phyloP scores from a whole-genome alignment of 345 rosid genomes.

The Chamaenerion angustifolium region DNA sequence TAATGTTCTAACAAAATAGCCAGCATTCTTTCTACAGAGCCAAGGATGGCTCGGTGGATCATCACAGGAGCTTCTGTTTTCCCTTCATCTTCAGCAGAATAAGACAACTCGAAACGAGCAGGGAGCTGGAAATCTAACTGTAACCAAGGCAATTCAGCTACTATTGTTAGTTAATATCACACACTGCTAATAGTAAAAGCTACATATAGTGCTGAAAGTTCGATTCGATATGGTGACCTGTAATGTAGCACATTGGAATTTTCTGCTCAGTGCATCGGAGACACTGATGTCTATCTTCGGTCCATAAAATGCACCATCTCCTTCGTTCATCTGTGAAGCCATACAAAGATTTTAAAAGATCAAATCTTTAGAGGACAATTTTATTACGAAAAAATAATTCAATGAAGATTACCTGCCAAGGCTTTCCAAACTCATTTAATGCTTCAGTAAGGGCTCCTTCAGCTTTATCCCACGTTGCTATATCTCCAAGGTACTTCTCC shows the following conservation, averaged over 20 bases:
- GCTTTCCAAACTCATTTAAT: slow-evolving; percentile 60
- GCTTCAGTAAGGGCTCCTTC: slow-evolving; percentile 77
- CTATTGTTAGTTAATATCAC: neutral
- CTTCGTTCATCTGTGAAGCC: slow-evolving; percentile 63
- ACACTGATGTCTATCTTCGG: slow-evolving; percentile 97
- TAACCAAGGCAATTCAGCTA: slow-evolving; percentile 12
- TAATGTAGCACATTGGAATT: slow-evolving; percentile 88
- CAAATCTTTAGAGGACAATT: neutral
- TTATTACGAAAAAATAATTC: neutral
- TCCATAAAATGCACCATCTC: slow-evolving; percentile 97
- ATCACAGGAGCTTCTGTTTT: slow-evolving; percentile 73
- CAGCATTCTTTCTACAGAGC: slow-evolving; percentile 94
- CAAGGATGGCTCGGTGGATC: slow-evolving; percentile 91
- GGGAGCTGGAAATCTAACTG: slow-evolving; percentile 99
- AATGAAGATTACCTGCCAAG: slow-evolving; percentile 50
- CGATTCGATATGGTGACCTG: slow-evolving; percentile 38
- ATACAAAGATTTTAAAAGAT: neutral
- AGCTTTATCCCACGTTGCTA: slow-evolving; percentile 81
- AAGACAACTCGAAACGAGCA: slow-evolving; percentile 56
- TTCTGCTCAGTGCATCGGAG: slow-evolving; percentile 86
- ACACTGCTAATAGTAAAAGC: too few species aligned
- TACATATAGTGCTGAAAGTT: slow-evolving; percentile 1
- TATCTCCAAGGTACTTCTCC: slow-evolving; percentile 72
- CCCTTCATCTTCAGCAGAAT: slow-evolving; percentile 84
- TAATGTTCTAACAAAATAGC: slow-evolving; percentile 87